Evolutionary conservation across 495 filamentous ascomycete genomes (phyloP), one percentile per base, ranked within the genome.

Genomic region (Lophiostoma macrostomum): DNA sequence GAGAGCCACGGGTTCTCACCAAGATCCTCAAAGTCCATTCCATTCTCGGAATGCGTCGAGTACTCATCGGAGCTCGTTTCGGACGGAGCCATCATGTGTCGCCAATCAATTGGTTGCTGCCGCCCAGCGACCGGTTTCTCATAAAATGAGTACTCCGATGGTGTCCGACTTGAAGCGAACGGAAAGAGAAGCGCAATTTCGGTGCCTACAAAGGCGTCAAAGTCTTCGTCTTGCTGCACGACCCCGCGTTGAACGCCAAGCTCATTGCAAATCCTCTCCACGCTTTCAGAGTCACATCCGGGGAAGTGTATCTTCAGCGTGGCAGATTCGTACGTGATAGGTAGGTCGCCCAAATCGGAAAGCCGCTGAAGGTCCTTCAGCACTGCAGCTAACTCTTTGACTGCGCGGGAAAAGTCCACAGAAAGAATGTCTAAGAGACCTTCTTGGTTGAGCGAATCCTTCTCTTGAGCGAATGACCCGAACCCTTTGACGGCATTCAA

Each of bases 211-310:
- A 70, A 71, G 39, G 56, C 48, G 37, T 68, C 65, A 48, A 73
- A 72, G 23, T 67, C 81, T 34, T 82, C 74, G 60, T 98, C 93
- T 70, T 97, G 85, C 14, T 72, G 58, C 7, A 96, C 80, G 13
- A 88, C 73, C 3, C 93, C 93, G 28, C 89, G 73, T 34, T 78
- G 76, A 7, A 96, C 73, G 14, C 86, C 87, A n/a, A 91, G 76
- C 68, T 98, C 93, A 37, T 87, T 77, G 65, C 91, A 96, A 0
- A 96, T 75, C 13, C 76, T 72, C 65, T 94, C 88, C 0, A 97
- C 90, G 1, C 86, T 87, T 4, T 84, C 81, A 0, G 80, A 81
- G 63, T 96, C 91, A 56, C 91, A 95, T 19, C 93, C 93, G 1
- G 88, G 86, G 65, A 98, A 97, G 29, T 88, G 83, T 2, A 97